Conservation (phyloP, 148 eudicot species). For the Linanthus parryae region DNA sequence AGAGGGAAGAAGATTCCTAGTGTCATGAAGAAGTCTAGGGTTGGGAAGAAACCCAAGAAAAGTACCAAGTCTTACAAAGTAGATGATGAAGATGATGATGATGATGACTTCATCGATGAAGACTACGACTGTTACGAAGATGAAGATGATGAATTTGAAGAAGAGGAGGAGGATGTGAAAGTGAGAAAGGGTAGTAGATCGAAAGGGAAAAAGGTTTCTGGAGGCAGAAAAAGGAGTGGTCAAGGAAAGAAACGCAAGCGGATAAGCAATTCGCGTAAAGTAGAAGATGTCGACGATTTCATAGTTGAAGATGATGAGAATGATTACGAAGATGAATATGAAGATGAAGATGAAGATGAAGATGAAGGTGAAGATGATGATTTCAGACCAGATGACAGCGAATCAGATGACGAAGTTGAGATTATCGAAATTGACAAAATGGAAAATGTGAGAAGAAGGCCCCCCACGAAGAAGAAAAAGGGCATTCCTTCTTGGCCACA, state of each 20-base stretch:
- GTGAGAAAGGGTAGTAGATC: not conserved
- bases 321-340: conserved; percentile 35
- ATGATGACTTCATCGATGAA: no score
- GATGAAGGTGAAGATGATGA: conserved; percentile 52
- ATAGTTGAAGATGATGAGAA: conserved; percentile 35
- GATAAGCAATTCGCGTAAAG: conserved; percentile 4
- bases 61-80: conserved; percentile 25
- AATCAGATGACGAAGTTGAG: conserved; percentile 46
- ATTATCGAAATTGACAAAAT: conserved; percentile 20
- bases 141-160: conserved; percentile 61
- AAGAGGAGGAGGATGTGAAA: conserved; percentile 26
- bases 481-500: conserved; percentile 14
- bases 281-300: conserved; percentile 53
- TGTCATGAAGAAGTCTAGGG: conserved; percentile 18
- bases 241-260: not conserved
- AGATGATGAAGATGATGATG: conserved; percentile 35
- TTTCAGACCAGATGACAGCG: conserved; percentile 45
- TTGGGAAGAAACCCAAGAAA: conserved; percentile 32
- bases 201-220: not conserved
- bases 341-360: conserved; percentile 12
- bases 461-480: conserved; percentile 32
- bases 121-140: no score
- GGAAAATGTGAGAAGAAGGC: conserved; percentile 29
- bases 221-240: not conserved
- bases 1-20: conserved; percentile 19